These are phyloP conservation scores for Neurospora discreta DNA, from an alignment of 495 filamentous ascomycete genomes.

Conservation along the genomic window DNA sequence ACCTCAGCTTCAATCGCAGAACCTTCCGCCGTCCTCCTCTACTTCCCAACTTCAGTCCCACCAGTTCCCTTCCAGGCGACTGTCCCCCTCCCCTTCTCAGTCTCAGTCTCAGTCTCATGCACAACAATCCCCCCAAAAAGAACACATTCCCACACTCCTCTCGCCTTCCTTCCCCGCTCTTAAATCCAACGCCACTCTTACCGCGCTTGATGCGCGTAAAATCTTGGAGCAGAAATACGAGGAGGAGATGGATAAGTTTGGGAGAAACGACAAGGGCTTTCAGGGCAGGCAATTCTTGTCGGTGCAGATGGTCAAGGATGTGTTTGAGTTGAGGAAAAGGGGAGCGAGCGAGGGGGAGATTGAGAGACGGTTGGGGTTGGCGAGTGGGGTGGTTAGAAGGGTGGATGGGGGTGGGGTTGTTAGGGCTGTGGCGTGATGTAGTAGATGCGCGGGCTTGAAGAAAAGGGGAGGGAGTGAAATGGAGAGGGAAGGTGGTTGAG, in stretches of 20 bases:
- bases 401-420: slow-evolving; percentile 20
- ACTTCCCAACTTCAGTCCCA: neutral
- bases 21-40: neutral
- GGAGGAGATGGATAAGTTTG: slow-evolving; percentile 25
- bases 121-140: neutral
- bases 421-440: slow-evolving; percentile 9
- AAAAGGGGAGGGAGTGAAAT: neutral
- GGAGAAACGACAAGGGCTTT: slow-evolving; percentile 5
- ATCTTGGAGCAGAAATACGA: slow-evolving; percentile 25
- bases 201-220: slow-evolving; percentile 29
- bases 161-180: slow-evolving; percentile 19
- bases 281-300: slow-evolving; percentile 30
- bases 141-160: neutral
- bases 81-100: neutral
- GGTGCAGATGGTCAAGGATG: slow-evolving; percentile 24
- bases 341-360: slow-evolving; percentile 22
- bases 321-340: slow-evolving; percentile 22
- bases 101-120: neutral
- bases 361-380: slow-evolving; percentile 26
- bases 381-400: slow-evolving; percentile 23
- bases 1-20: slow-evolving; percentile 3
- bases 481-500: no score
- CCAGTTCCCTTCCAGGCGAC: neutral
- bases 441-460: neutral
- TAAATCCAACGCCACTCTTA: slow-evolving; percentile 27